These are phyloP conservation scores for Tulasnella sp. DNA, from an alignment of 768 basidiomycete genomes.

Conservation along the genomic window DNA sequence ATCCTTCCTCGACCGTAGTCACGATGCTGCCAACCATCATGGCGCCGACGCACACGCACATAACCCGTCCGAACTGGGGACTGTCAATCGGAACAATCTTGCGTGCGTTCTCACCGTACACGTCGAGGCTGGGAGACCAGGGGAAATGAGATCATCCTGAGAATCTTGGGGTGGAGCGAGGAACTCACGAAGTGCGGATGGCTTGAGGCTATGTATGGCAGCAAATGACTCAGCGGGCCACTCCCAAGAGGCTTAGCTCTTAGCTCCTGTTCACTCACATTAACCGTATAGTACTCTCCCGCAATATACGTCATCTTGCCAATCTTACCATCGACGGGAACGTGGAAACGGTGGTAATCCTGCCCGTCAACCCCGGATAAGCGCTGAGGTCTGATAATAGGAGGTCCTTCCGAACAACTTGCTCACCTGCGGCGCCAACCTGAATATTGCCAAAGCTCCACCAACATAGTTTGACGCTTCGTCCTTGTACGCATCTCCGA, in stretches of 20 bases:
- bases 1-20: constrained; percentile 82
- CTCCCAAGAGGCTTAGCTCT: not conserved
- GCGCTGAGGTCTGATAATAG: constrained; percentile 11
- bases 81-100: constrained; percentile 92
- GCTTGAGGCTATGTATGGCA: constrained; percentile 74
- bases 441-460: constrained; percentile 84
- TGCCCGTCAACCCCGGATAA: constrained; percentile 41
- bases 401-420: not conserved
- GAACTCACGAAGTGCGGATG: constrained; percentile 61
- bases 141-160: not conserved
- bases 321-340: constrained; percentile 77
- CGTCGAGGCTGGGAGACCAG: constrained; percentile 53
- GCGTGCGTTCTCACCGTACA: constrained; percentile 91
- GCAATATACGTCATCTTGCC: constrained; percentile 77
- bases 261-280: constrained; percentile 48
- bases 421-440: constrained; percentile 64
- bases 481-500: constrained; percentile 72
- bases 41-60: constrained; percentile 87
- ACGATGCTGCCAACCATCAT: constrained; percentile 95
- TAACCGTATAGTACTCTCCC: constrained; percentile 97
- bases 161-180: constrained; percentile 6
- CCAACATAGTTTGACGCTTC: constrained; percentile 69
- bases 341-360: constrained; percentile 94
- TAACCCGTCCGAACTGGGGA: constrained; percentile 83
- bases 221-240: constrained; percentile 15